A percentile compares a stretch with the other conserved stretches of the same genome.
phyloP scores from a whole-genome alignment of 257 asterid species.

The Solanum gracilifrons region DNA sequence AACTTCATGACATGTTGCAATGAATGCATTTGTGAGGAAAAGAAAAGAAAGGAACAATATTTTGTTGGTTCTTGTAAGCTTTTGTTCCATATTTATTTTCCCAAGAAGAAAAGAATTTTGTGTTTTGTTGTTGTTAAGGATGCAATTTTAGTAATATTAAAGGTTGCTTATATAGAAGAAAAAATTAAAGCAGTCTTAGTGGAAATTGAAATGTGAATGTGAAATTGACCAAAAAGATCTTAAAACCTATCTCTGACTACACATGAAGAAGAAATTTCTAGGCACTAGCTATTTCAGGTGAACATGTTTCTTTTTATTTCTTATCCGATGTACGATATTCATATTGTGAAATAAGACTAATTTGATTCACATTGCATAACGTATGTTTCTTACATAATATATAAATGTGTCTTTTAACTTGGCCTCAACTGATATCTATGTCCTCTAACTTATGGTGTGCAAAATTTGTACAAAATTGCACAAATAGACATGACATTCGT shows the following conservation, averaged over 20 bases:
- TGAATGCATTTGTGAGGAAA: constrained; percentile 8
- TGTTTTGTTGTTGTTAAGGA: not conserved
- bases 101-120: not conserved
- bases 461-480: too few relatives aligned
- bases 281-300: not conserved
- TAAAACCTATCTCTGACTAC: not conserved
- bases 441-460: too few relatives aligned
- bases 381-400: too few relatives aligned
- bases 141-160: not conserved
- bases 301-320: not conserved
- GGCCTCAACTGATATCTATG: too few relatives aligned
- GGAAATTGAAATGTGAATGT: not conserved
- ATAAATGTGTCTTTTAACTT: too few relatives aligned
- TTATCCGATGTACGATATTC: too few relatives aligned
- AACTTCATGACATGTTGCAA: constrained; percentile 40
- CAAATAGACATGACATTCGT: too few relatives aligned
- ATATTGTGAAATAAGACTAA: too few relatives aligned
- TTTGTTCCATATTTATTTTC: not conserved
- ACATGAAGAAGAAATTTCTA: not conserved
- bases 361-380: too few relatives aligned
- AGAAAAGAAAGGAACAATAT: constrained; percentile 13
- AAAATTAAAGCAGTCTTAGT: not conserved
- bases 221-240: not conserved
- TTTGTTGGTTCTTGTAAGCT: not conserved
- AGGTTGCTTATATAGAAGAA: not conserved